Evolutionary conservation across 1,139 yeast species (phyloP), one percentile per base, ranked within the genome.

Genomic region (Yamadazyma siamensis): DNA sequence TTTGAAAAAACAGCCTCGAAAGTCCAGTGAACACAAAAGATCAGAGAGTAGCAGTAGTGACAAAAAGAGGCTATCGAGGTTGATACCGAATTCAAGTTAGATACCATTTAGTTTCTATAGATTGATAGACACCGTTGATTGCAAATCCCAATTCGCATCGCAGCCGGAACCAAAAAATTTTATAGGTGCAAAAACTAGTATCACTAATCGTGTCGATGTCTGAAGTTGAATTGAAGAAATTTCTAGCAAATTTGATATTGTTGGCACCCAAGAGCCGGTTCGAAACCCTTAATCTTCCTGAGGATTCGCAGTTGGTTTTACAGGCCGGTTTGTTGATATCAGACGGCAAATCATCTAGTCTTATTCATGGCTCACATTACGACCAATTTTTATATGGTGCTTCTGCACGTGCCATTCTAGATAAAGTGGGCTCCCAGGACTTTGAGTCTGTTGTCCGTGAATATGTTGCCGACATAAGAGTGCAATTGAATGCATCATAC

Each of bases 1-100:
- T 3, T 53, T 69, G 31, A 62, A 53, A 45, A 59, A 56, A 28
- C 61, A 59, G 40, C 42, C 60, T 3, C 48, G 69, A 27, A 54
- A 42, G 28, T 49, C 61, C 4, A 47, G 59, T 12, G 72, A 66
- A 27, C 33, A 31, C 13, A 62, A 59, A 40, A 49, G 65, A 30
- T 39, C 54, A n/a, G 72, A 66, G 4, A 56, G 60, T 34, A 26
- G 48, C 3, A 41, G 38, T 18, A 44, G 46, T 21, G 65, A 61
- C 4, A 33, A 28, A 28, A 41, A 43, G 29, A 28, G 46, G 17
- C 29, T 41, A 5, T 43, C 47, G 5, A 23, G 46, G 25, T 32
- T 41, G 16, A 40, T 40, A 13, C 31, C 39, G 4, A 28, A 28
- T 13, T 28, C 27, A 18, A n/a, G n/a, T n/a, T n/a, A n/a, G n/a